Evolutionary conservation across 345 rosid genomes (phyloP), one percentile per base, ranked within the genome.

Genomic region (rapeseed (Brassica napus)): DNA sequence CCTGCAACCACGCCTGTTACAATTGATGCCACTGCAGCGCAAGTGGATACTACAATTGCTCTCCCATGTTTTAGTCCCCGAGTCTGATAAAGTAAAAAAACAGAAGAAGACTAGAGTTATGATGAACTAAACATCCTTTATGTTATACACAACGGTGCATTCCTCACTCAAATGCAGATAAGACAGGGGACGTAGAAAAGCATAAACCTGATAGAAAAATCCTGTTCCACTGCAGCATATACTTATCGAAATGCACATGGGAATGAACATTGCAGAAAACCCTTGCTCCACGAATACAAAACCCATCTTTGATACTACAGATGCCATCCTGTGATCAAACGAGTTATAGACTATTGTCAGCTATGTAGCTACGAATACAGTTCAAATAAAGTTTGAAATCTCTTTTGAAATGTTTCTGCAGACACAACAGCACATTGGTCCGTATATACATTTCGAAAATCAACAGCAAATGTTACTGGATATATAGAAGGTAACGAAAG

Each of bases 261-360:
- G 99, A 78, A 90, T 86, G 72, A 86, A 71, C 87, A 91, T 82
- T 64, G 68, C 69, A 24, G 94, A 85, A 83, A 86, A 91, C 15
- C 97, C 93, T 69, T 91, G 97, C 86, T 91, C 94, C 83, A 89
- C 84, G 68, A 93, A 91, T 62, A 93, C 86, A 77, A 95, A 95
- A 74, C 97, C 99, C 97, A 95, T 90, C 87, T 95, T 95, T 76
- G 98, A 95, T 81, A 93, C 87, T 49, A 95, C 99, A 57, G 98
- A 90, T 58, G 99, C 96, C 91, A 95, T 91, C 83, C 99, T 95
- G 91, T 85, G 83, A 74, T 74, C 39, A 73, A 65, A 73, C n/a
- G 44, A 76, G 58, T 66, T 37, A 65, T 39, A 15, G 58, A 30
- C 34, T 31, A 34, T 73, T 61, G 3, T 74, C 21, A 80, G 67